Conservation (phyloP, 176 grass and related monocot genomes). For the Alloteropsis semialata region DNA sequence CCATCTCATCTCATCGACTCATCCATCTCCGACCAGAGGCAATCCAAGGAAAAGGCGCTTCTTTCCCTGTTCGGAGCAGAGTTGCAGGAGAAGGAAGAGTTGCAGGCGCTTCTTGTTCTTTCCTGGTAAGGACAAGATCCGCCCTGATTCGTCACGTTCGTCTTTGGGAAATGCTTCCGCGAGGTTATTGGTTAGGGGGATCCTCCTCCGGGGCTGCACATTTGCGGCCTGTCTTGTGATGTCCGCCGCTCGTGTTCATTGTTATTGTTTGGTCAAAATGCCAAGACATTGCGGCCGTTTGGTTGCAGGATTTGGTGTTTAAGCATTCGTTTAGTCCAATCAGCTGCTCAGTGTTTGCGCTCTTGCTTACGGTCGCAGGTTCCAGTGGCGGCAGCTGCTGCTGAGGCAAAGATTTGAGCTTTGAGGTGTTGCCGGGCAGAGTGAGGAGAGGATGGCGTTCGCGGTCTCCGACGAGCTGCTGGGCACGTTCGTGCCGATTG, state of each 20-base stretch:
- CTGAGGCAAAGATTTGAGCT: slow-evolving; percentile 11
- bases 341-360: not conserved
- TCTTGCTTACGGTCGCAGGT: slow-evolving; percentile 5
- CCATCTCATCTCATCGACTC: no score
- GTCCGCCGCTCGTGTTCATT: not conserved
- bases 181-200: not conserved
- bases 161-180: not conserved
- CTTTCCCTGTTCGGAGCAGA: not conserved
- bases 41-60: slow-evolving; percentile 6
- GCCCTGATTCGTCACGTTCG: not conserved
- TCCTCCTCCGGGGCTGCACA: not conserved
- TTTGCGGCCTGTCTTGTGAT: not conserved
- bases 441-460: slow-evolving; percentile 54
- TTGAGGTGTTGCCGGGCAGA: not conserved
- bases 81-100: not conserved
- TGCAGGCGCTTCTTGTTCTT: not conserved
- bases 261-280: not conserved
- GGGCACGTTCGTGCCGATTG: slow-evolving; percentile 84
- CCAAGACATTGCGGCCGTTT: not conserved
- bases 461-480: slow-evolving; percentile 77
- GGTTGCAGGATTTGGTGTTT: slow-evolving; percentile 27
- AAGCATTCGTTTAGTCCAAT: not conserved
- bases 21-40: slow-evolving; percentile 21
- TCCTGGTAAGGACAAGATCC: slow-evolving; percentile 48
- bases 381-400: not conserved